Percentiles rank a stretch among this genome's conserved stretches.
These are phyloP conservation scores for Mycena rosella DNA, from an alignment of 768 basidiomycete genomes.

Conservation along the genomic window DNA sequence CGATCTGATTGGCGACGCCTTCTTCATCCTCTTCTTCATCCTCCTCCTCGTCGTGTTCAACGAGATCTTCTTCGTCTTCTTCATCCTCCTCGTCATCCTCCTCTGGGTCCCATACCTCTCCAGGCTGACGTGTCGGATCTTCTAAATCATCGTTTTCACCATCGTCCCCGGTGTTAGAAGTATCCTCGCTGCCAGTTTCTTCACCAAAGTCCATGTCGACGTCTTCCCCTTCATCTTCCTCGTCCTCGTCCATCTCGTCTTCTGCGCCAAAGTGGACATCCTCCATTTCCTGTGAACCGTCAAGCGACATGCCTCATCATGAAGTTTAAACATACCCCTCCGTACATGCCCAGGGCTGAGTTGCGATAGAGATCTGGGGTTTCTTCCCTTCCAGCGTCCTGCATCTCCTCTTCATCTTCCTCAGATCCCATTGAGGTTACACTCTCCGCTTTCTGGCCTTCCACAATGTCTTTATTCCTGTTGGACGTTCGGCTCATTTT, in stretches of 20 bases:
- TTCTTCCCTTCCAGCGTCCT: constrained; percentile 73
- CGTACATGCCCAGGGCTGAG: constrained; percentile 96
- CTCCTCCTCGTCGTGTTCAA: constrained; percentile 61
- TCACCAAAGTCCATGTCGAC: constrained; percentile 92
- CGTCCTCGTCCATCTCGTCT: constrained; percentile 86
- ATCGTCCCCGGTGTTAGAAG: constrained; percentile 80
- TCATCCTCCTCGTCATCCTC: constrained; percentile 83
- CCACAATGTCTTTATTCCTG: constrained; percentile 70
- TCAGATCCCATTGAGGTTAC: constrained; percentile 65
- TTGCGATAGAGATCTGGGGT: constrained; percentile 96
- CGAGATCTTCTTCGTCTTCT: constrained; percentile 59
- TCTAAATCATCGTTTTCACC: constrained; percentile 70
- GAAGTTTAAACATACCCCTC: constrained; percentile 70
- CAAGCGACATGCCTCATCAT: neutral
- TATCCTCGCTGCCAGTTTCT: constrained; percentile 85
- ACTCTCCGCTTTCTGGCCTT: constrained; percentile 60
- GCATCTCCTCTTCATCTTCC: constrained; percentile 71
- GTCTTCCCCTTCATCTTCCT: constrained; percentile 85
- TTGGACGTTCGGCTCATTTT: constrained; percentile 91
- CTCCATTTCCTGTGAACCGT: constrained; percentile 79
- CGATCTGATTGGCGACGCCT: constrained; percentile 56
- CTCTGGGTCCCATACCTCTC: constrained; percentile 74
- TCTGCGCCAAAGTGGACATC: constrained; percentile 77
- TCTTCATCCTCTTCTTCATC: constrained; percentile 60
- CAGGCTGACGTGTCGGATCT: constrained; percentile 67